Evolutionary conservation across 1,284 basidiomycete species (phyloP), one percentile per base, ranked within the genome.

Genomic region (Boletellus deceptivus): DNA sequence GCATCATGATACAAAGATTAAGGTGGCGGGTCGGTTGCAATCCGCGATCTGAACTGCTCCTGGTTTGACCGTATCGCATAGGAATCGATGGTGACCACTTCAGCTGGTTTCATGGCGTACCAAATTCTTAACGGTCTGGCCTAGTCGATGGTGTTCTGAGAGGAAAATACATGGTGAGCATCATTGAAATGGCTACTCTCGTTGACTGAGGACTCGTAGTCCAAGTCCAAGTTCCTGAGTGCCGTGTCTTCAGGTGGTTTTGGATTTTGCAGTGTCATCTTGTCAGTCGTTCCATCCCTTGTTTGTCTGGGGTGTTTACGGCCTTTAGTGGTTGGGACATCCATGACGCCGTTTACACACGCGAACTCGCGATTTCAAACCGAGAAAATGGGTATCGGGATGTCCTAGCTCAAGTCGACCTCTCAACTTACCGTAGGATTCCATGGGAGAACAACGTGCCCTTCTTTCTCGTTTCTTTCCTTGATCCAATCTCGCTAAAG

Each of bases 371-470:
- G 20, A 90, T 99, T 46, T 95, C 93, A 18, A 98, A 96, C 73
- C 83, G 80, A 61, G 79, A 78, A 22, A 98, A 98, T 61, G 96
- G 96, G 0, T 98, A 94, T 69, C 83, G 86, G 16, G 95, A 99
- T 66, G 70, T 99, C 27, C 72, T 90, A 25, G 94, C 93, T 10
- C 71, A 75, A 41, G 88, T 97, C 54, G 94, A 98, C 65, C 75
- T 96, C 17, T 82, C 86, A 0, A 91, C 89, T 0, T 93, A 79
- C 66, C 84, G 96, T 16, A 81, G 91, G 17, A 87, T 98, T 48
- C 89, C 93, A 51, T 98, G 93, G 93, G 94, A 98, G 69, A 76
- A 89, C 61, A 80, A 95, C 57, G 82, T 94, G 3, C 91, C 95
- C 0, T 93, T 98, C 73, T 98, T 98, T 75, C 77, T 99, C 4